Conservation (phyloP, 495 filamentous ascomycete species). For the Xylaria telfairii region DNA sequence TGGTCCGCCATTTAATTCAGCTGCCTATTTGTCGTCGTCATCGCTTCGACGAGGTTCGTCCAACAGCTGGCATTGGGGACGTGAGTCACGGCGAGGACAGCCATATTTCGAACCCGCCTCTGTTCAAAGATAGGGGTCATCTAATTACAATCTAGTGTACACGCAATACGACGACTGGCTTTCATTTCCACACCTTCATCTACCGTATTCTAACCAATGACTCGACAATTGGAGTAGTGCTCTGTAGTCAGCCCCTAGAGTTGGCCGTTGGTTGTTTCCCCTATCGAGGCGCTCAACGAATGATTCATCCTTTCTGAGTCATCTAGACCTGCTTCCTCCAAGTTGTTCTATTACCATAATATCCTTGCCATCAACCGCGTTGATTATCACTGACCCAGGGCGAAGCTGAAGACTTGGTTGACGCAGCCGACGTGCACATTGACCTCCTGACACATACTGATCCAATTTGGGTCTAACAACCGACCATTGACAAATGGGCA, state of each 20-base stretch:
- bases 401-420: background rate
- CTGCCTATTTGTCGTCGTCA: conserved; percentile 22
- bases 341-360: background rate
- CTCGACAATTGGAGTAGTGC: conserved; percentile 1
- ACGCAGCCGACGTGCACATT: background rate
- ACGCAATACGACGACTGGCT: conserved; percentile 2
- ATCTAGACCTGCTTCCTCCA: background rate
- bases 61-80: background rate
- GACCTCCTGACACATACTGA: conserved; percentile 3
- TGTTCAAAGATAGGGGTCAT: background rate
- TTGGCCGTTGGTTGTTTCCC: background rate
- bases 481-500: background rate
- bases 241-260: background rate
- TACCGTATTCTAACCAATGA: conserved; percentile 10
- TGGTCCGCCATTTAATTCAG: conserved; percentile 11
- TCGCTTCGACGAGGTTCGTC: conserved; percentile 10
- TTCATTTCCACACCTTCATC: conserved; percentile 9
- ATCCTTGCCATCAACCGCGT: background rate
- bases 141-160: background rate
- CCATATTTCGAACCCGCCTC: background rate
- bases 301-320: conserved; percentile 20
- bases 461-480: background rate
- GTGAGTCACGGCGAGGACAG: conserved; percentile 6
- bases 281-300: background rate
- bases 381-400: background rate